phyloP scores from a whole-genome alignment of 2,329 filamentous ascomycete species.

The Fusarium brevicatenulatum region DNA sequence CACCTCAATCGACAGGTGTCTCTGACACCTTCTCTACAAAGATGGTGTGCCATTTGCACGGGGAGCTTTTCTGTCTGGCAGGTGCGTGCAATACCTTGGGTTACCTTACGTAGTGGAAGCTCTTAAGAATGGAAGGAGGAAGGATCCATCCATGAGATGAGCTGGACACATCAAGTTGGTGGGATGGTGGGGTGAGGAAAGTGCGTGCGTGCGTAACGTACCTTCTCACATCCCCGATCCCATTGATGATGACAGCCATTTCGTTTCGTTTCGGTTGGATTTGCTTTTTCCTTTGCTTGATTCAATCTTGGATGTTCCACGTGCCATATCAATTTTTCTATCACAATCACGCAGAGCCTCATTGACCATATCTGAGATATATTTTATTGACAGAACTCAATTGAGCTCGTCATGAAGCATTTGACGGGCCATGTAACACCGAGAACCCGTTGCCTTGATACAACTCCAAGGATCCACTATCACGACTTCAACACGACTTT shows the following conservation, averaged over 20 bases:
- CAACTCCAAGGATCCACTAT: constrained; percentile 34
- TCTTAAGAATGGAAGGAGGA: constrained; percentile 2
- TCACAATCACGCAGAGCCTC: constrained; percentile 30
- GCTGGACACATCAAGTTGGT: constrained; percentile 1
- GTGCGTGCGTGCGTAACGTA: constrained; percentile 36
- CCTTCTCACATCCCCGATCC: background rate
- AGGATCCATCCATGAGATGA: background rate
- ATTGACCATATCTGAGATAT: constrained; percentile 1
- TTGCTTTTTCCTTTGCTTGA: constrained; percentile 37
- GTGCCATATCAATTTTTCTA: constrained; percentile 23
- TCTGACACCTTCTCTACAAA: constrained; percentile 20
- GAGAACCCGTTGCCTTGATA: constrained; percentile 3
- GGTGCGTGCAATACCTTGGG: constrained; percentile 5
- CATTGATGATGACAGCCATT: constrained; percentile 33
- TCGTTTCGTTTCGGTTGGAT: constrained; percentile 21
- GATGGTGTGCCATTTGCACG: constrained; percentile 29
- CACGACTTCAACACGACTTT: constrained; percentile 15
- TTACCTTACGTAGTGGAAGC: constrained; percentile 15
- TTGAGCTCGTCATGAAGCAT: background rate
- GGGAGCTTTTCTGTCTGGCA: constrained; percentile 5
- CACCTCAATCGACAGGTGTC: constrained; percentile 8
- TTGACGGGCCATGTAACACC: background rate
- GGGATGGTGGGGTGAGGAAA: constrained; percentile 37
- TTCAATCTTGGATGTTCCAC: constrained; percentile 21
- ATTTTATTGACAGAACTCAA: background rate